phyloP scores from a whole-genome alignment of 2,329 filamentous ascomycete genomes.

The Fusarium phyllophilum region DNA sequence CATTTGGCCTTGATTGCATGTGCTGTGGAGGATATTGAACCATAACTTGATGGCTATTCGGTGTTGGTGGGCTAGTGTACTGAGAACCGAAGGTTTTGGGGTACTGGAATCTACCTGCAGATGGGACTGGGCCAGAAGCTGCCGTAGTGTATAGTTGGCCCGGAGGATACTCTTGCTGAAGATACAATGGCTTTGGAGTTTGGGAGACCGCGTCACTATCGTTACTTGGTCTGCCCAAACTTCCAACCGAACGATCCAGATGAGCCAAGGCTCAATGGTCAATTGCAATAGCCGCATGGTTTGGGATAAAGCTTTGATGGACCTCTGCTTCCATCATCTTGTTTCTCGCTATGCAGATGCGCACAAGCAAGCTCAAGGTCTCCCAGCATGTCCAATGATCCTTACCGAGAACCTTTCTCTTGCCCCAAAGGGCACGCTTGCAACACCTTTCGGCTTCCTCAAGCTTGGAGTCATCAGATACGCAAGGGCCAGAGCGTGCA shows the following conservation, averaged over 20 bases:
- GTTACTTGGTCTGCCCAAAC: rapidly evolving
- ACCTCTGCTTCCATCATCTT: not conserved
- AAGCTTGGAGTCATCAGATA: not conserved
- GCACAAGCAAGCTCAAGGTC: not conserved
- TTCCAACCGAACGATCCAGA: not conserved
- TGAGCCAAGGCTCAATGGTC: not conserved
- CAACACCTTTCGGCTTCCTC: not conserved
- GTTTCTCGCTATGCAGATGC: not conserved
- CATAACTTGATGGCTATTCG: rapidly evolving
- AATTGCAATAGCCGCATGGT: not conserved
- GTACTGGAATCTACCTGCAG: not conserved
- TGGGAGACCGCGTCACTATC: rapidly evolving
- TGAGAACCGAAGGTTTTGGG: not conserved
- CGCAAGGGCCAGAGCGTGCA: not conserved
- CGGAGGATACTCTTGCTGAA: not conserved
- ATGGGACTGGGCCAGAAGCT: not conserved
- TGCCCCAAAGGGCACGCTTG: not conserved
- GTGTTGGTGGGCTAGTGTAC: not conserved
- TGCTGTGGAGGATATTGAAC: rapidly evolving
- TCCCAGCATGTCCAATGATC: not conserved
- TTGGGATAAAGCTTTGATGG: not conserved
- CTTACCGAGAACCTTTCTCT: not conserved
- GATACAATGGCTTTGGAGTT: rapidly evolving
- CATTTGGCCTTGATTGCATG: rapidly evolving
- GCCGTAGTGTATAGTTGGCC: not conserved